A percentile compares a stretch with the other conserved stretches of the same genome.
Evolutionary conservation across 169 alveolate species (phyloP).

Genomic region (Cystoisospora suis): DNA sequence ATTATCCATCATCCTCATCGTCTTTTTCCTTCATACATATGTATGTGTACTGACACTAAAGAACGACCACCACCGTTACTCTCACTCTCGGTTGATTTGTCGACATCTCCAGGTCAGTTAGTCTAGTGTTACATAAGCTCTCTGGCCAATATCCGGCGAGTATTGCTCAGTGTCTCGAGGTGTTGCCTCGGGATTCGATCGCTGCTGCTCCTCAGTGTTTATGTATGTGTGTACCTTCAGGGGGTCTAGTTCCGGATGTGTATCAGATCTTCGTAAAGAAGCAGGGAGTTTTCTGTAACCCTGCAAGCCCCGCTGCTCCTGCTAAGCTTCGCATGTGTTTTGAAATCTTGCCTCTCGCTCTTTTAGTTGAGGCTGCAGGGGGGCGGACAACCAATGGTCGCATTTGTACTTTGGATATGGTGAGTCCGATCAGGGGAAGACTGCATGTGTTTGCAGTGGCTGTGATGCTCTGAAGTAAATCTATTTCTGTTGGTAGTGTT

Average conservation of each 20-base stretch:
- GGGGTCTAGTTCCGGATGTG: conserved; percentile 88
- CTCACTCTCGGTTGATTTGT: no score
- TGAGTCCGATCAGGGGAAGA: background rate
- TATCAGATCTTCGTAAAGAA: conserved; percentile 83
- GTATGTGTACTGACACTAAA: no score
- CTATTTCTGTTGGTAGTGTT: no score
- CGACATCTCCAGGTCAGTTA: no score
- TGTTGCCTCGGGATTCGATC: background rate
- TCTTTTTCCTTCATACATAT: no score
- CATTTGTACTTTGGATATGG: conserved; percentile 60
- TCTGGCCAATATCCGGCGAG: no score
- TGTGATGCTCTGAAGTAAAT: background rate
- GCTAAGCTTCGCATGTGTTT: conserved; percentile 71
- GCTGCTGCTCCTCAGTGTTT: background rate
- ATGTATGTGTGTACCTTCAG: conserved; percentile 58
- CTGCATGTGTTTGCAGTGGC: background rate
- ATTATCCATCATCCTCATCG: no score
- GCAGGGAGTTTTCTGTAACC: conserved; percentile 81
- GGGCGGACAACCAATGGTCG: conserved; percentile 63
- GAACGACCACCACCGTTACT: no score
- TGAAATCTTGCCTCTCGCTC: conserved; percentile 65
- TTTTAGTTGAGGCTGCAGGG: conserved; percentile 65
- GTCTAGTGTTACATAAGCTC: no score
- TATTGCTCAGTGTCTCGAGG: no score
- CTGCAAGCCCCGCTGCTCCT: conserved; percentile 73